Conservation (phyloP, 768 basidiomycete genomes). For the Amanita phalloides region DNA sequence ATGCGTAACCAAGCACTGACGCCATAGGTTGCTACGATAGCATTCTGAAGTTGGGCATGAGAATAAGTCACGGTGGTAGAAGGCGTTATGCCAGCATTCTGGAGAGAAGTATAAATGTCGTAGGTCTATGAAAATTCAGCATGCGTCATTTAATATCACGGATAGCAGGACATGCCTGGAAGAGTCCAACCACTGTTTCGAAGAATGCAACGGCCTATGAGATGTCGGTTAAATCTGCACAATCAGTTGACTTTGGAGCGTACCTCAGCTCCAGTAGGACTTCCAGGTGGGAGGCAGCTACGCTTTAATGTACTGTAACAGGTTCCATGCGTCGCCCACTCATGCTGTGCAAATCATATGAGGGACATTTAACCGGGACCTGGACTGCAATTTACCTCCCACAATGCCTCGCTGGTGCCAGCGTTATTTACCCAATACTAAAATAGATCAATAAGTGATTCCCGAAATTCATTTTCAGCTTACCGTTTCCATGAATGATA, state of each 20-base stretch:
- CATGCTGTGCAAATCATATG: neutral
- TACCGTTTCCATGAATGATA: constrained; percentile 3
- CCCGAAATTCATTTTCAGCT: neutral
- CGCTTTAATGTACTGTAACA: constrained; percentile 1
- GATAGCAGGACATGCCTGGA: neutral
- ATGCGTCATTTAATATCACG: neutral
- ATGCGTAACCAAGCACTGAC: neutral
- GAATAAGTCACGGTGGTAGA: neutral
- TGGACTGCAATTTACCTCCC: neutral
- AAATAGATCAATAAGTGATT: neutral
- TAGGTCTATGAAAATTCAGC: neutral
- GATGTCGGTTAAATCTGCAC: neutral
- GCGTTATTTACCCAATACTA: constrained; percentile 3
- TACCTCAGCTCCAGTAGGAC: constrained; percentile 5
- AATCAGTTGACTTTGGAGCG: neutral
- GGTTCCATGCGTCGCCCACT: constrained; percentile 5
- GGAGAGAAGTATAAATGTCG: neutral
- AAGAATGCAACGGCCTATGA: constrained; percentile 5
- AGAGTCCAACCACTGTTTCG: constrained; percentile 3
- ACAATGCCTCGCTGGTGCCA: constrained; percentile 2
- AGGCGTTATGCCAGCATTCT: neutral
- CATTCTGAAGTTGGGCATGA: neutral
- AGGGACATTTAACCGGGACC: neutral
- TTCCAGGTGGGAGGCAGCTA: constrained; percentile 1
- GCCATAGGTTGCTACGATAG: neutral